Evolutionary conservation across 805 yeast species (phyloP), one percentile per base, ranked within the genome.

Genomic region (Saccharomyces kudriavzevii): DNA sequence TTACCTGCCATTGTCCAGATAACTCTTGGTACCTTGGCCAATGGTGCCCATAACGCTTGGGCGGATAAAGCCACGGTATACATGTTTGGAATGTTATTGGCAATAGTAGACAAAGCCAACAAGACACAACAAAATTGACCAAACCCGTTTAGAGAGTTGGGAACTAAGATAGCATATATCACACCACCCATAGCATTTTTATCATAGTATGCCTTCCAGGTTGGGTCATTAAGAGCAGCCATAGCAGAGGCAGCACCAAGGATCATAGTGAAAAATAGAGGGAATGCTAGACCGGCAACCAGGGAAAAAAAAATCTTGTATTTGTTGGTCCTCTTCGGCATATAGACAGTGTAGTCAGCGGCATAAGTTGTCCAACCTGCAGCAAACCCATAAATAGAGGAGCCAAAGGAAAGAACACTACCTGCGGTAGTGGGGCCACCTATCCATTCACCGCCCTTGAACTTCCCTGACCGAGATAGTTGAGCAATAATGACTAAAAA

Each of bases 341-440:
- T 88, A 74, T 89, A 90, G 47, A 85, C 89, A 49, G 96, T 88
- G 74, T 90, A 91, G 73, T 90, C 97, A 51, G 96, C 81, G 46
- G 96, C 94, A 64, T 84, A 89, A n/a, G 96, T 84, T 54, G 95
- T 82, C 97, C 97, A 90, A 60, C 97, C 96, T 54, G 96, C 82
- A 49, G 96, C 95, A 65, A 85, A 90, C 57, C 97, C 97, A 66
- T 80, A 90, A 58, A 87, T 70, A 47, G 94, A 72, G 67, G 89
- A 84, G 67, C 96, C 96, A 61, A 86, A 89, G 20, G 92, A 82
- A 51, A 90, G 75, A 24, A 89, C 92, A 64, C 70, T 63, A 58
- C 89, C 96, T 40, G 94, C 95, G 54, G 85, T 85, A 24, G 81
- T 75, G 24, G 74, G 66, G 55, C 97, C 96, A 43, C 78, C 66